Base-by-base conservation (phyloP, 169 alveolate species). In the Pseudocohnilembus persalinus region DNA sequence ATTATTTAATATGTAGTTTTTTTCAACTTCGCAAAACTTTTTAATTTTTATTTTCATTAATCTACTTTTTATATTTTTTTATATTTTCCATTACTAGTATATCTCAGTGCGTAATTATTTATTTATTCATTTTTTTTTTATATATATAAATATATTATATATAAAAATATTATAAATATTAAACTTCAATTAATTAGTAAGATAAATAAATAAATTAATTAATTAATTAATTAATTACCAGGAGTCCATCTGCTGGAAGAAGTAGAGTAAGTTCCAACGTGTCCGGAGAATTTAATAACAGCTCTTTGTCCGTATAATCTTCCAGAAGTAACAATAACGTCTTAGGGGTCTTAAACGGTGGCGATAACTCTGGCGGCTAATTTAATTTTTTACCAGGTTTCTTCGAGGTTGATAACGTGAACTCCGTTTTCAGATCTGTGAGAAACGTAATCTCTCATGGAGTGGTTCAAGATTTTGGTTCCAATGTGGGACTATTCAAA, bases 161-260 rank as follows among this genome's bases (percentile, higher is more conserved):
- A n/a, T n/a, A n/a, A n/a, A n/a, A n/a, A n/a, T n/a, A n/a, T n/a
- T n/a, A n/a, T n/a, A n/a, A n/a, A n/a, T n/a, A n/a, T n/a, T n/a
- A n/a, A n/a, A n/a, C n/a, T n/a, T n/a, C n/a, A n/a, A n/a, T n/a
- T n/a, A n/a, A n/a, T n/a, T n/a, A n/a, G n/a, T n/a, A n/a, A n/a
- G n/a, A n/a, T 20, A 64, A 64, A 64, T 64, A 64, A 64, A 64
- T 64, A 64, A 16, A 20, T 64, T 64, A 20, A 20, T 64, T n/a
- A 73, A 73, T 73, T 73, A 73, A 15, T 73, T 73, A 73, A 15
- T 15, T 49, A 15, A 6, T 15, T 73, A 73, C 99, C 99, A 28
- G 99, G 99, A 30, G 99, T 97, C 99, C 99, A 99, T 89, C 99
- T 97, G 34, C 99, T 98, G 0, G 99, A 99, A 88, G 97, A 91